Evolutionary conservation across 345 rosid species (phyloP), one percentile per base, ranked within the genome.

Genomic region (Populus euphratica): DNA sequence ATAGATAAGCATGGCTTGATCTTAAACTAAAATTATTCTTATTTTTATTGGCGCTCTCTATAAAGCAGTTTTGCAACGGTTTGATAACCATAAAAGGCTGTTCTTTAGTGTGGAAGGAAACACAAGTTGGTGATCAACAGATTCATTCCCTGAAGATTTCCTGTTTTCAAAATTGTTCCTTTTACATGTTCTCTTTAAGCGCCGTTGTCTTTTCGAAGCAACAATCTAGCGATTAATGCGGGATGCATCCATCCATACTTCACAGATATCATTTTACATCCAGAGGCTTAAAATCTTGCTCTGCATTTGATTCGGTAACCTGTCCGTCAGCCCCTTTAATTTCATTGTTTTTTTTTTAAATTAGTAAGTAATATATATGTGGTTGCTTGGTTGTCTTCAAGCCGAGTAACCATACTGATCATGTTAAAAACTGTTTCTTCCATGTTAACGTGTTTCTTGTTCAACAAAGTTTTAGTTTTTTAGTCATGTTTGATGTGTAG

Each of bases 1-100:
- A 77, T 73, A 23, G 66, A 20, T 69, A 54, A 69, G 72, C 56
- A 12, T 73, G 52, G 54, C 76, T 78, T 73, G 65, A 70, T 70
- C 62, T 11, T 36, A n/a, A 49, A 49, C 50, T 25, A 5, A 50
- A 27, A n/a, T 47, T 63, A 23, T 77, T 77, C 16, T 50, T 73
- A 6, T 61, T 2, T 68, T 25, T 49, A 35, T 59, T 63, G 49
- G 50, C 29, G 29, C 29, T 0, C 66, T 50, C 67, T 18, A 16
- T 20, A 43, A 39, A 41, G 21, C 36, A 12, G 7, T 50, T 64
- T 59, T 36, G 29, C 64, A 64, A 61, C 49, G 79, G 76, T 36
- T 75, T 75, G 68, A 23, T 63, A 56, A 36, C 47, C 72, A 21
- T 18, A 25, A 63, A 4, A 9, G 38, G 5, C 33, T 31, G 20